A percentile compares a stretch with the other conserved stretches of the same genome.
phyloP scores from a whole-genome alignment of 345 rosid genomes.

The Heritiera littoralis region DNA sequence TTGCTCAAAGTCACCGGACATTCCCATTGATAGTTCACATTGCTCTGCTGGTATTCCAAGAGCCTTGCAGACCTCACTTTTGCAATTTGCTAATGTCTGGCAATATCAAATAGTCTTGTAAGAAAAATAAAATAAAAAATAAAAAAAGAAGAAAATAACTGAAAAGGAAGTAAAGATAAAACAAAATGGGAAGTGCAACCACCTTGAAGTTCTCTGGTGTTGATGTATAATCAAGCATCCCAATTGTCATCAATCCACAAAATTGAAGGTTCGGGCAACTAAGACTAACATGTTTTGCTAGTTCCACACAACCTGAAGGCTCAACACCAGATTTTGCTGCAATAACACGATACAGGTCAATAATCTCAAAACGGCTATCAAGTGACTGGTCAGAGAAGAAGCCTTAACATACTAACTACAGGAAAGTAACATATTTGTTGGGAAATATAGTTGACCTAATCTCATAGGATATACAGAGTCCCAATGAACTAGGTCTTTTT shows the following conservation, averaged over 20 bases:
- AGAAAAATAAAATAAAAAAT: not conserved
- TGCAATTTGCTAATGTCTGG: constrained; percentile 80
- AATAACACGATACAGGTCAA: constrained; percentile 25
- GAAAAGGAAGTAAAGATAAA: not conserved
- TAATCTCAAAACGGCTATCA: constrained; percentile 1
- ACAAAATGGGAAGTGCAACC: not conserved
- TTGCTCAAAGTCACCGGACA: constrained; percentile 90
- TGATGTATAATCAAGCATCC: constrained; percentile 88
- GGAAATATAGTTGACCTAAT: not conserved
- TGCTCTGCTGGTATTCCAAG: constrained; percentile 81
- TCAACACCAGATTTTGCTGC: constrained; percentile 93
- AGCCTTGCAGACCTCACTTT: constrained; percentile 82
- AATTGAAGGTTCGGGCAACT: constrained; percentile 79
- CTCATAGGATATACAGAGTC: not conserved
- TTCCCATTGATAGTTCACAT: constrained; percentile 97
- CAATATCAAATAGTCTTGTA: constrained; percentile 18
- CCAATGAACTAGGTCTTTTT: not conserved
- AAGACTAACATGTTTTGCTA: constrained; percentile 65
- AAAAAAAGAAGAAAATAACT: not conserved
- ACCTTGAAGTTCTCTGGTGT: constrained; percentile 98
- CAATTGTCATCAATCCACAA: constrained; percentile 92
- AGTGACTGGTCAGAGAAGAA: not conserved
- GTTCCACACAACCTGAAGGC: constrained; percentile 79
- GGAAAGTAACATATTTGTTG: not conserved
- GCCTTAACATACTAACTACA: not conserved